Evolutionary conservation across 1,284 basidiomycete species (phyloP).

Genomic region (Sporisorium reilianum): DNA sequence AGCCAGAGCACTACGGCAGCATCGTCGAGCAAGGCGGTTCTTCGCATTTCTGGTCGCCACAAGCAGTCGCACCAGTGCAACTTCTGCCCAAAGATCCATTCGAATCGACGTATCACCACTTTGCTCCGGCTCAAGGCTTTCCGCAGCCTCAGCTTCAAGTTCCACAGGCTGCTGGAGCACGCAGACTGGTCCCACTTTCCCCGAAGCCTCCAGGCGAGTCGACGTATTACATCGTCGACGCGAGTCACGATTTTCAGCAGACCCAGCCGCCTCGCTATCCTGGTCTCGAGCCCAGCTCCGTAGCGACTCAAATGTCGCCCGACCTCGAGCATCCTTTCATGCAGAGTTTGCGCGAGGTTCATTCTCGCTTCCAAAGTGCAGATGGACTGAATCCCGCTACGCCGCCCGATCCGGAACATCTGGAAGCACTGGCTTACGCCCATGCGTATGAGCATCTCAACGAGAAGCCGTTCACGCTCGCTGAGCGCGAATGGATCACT

Average conservation of each 20-base stretch:
- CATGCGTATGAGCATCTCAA: not conserved
- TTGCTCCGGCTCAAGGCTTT: not conserved
- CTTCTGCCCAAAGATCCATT: not conserved
- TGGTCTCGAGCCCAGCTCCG: too few species aligned
- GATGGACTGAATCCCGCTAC: not conserved
- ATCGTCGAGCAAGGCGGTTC: not conserved
- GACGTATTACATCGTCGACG: too few species aligned
- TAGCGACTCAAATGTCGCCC: not conserved
- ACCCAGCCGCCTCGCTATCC: not conserved
- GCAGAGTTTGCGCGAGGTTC: not conserved
- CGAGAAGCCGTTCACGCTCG: not conserved
- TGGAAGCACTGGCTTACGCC: not conserved
- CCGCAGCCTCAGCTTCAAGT: not conserved
- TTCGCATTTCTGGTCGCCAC: not conserved
- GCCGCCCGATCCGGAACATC: not conserved
- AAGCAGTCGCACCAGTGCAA: not conserved
- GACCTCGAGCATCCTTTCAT: not conserved
- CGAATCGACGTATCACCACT: not conserved
- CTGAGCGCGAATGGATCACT: not conserved
- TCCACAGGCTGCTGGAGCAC: not conserved
- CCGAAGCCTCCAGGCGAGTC: not conserved
- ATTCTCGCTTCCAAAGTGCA: not conserved
- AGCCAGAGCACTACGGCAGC: not conserved
- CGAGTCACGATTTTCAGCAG: not conserved
- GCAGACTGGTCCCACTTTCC: not conserved